These are phyloP conservation scores for Hyphodiscus hymeniophilus DNA, from an alignment of 495 filamentous ascomycete species.

Conservation along the genomic window DNA sequence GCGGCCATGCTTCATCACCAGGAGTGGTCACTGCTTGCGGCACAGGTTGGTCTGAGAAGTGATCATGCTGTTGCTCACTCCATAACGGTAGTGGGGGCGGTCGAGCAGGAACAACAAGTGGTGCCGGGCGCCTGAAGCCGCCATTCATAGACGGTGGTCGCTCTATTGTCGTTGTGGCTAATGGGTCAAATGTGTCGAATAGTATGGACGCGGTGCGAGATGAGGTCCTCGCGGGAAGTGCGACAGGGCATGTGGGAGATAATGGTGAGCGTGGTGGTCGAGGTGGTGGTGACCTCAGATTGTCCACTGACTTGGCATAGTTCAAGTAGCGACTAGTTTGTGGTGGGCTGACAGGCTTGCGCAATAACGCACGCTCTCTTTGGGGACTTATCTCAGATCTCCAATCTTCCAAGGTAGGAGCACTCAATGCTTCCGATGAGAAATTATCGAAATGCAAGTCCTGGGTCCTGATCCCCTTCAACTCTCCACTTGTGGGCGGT, in stretches of 20 bases:
- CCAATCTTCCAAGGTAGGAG: background rate
- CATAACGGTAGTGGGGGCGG: background rate
- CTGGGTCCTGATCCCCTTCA: constrained; percentile 55
- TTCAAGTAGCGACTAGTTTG: constrained; percentile 3
- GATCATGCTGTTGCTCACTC: constrained; percentile 1
- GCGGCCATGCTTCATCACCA: constrained; percentile 21
- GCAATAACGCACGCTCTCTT: constrained; percentile 3
- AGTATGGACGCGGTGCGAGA: constrained; percentile 35
- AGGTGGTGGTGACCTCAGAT: constrained; percentile 37
- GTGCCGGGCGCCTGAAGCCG: constrained; percentile 33
- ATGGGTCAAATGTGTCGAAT: constrained; percentile 33
- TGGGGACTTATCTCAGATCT: constrained; percentile 7
- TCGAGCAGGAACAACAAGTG: constrained; percentile 19
- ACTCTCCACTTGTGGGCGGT: constrained; percentile 42
- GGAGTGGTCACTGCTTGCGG: constrained; percentile 21
- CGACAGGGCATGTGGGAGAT: constrained; percentile 27
- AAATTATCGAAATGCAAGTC: constrained; percentile 58
- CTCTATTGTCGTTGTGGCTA: constrained; percentile 25
- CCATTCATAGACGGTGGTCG: constrained; percentile 29
- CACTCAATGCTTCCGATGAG: constrained; percentile 38
- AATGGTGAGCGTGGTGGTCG: constrained; percentile 37
- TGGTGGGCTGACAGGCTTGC: constrained; percentile 2
- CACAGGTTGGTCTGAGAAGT: background rate
- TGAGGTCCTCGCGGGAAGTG: constrained; percentile 36
- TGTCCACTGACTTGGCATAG: constrained; percentile 38